Conservation (phyloP, 1,139 yeast species). For the Debaryomyces robertsiae region DNA sequence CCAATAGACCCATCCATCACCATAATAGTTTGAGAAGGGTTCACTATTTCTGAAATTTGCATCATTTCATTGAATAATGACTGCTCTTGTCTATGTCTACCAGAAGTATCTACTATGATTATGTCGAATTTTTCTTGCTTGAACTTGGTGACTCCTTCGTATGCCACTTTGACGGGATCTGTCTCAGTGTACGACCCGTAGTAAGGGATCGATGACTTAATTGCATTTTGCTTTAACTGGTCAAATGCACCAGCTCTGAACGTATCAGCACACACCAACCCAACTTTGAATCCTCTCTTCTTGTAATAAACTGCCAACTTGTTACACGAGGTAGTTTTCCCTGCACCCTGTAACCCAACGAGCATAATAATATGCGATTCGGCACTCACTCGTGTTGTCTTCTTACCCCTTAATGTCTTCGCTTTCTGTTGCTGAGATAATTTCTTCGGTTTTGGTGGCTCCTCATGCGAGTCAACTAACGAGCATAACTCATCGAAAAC, state of each 20-base stretch:
- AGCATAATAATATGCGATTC: slow-evolving; percentile 77
- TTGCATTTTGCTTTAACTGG: slow-evolving; percentile 96
- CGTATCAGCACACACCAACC: slow-evolving; percentile 97
- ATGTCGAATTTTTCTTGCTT: slow-evolving; percentile 90
- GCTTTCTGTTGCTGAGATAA: slow-evolving; percentile 25
- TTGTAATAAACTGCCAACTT: slow-evolving; percentile 94
- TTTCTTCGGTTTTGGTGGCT: slow-evolving; percentile 86
- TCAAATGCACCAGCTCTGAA: slow-evolving; percentile 99
- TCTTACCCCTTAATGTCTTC: slow-evolving; percentile 34
- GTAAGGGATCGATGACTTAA: slow-evolving; percentile 90
- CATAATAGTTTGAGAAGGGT: slow-evolving; percentile 95
- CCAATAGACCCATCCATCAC: slow-evolving; percentile 97
- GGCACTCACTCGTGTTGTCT: slow-evolving; percentile 26
- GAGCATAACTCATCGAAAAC: slow-evolving; percentile 90
- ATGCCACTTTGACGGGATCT: slow-evolving; percentile 91
- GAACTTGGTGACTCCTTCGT: slow-evolving; percentile 89
- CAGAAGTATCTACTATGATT: slow-evolving; percentile 96
- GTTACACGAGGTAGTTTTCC: slow-evolving; percentile 97
- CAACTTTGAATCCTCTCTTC: slow-evolving; percentile 91
- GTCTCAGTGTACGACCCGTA: slow-evolving; percentile 95
- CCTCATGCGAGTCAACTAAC: slow-evolving; percentile 69
- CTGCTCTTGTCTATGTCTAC: slow-evolving; percentile 95
- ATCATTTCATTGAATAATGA: slow-evolving; percentile 93
- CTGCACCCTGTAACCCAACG: slow-evolving; percentile 98
- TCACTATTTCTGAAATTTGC: slow-evolving; percentile 82